Evolutionary conservation across 1,139 yeast species (phyloP).

Genomic region (Sugiyamaella japonica): DNA sequence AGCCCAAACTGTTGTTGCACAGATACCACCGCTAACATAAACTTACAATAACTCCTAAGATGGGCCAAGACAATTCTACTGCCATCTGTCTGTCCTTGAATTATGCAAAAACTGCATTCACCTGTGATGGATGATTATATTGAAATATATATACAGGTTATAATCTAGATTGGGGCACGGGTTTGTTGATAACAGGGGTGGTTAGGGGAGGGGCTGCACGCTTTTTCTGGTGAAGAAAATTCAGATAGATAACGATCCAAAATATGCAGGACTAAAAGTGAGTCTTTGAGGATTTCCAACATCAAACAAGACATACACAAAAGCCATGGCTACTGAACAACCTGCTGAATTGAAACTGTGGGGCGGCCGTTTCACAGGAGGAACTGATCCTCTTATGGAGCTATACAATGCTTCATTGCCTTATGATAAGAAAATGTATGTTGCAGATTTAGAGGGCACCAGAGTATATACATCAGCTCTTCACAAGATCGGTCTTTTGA

Average conservation of each 20-base stretch:
- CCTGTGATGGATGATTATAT: too few relatives aligned
- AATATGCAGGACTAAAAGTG: not conserved
- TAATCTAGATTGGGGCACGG: not conserved
- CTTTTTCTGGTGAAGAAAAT: not conserved
- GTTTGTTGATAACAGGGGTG: not conserved
- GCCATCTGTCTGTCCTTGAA: conserved; percentile 25
- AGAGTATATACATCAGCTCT: conserved; percentile 89
- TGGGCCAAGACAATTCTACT: conserved; percentile 36
- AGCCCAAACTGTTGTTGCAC: not conserved
- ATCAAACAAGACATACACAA: not conserved
- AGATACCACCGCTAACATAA: not conserved
- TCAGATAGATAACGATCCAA: not conserved
- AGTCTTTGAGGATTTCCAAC: not conserved
- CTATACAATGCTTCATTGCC: conserved; percentile 95
- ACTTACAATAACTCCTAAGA: conserved; percentile 34
- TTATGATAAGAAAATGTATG: conserved; percentile 91
- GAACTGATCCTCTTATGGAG: conserved; percentile 96
- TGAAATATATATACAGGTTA: not conserved
- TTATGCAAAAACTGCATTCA: not conserved
- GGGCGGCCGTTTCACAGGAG: conserved; percentile 99
- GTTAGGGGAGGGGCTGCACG: not conserved
- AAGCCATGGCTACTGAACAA: conserved; percentile 8
- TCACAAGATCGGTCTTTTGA: conserved; percentile 71
- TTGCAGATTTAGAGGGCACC: conserved; percentile 91
- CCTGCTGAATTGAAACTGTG: conserved; percentile 62